phyloP scores from a whole-genome alignment of 2,329 filamentous ascomycete species.

The Thielaviopsis euricoi region DNA sequence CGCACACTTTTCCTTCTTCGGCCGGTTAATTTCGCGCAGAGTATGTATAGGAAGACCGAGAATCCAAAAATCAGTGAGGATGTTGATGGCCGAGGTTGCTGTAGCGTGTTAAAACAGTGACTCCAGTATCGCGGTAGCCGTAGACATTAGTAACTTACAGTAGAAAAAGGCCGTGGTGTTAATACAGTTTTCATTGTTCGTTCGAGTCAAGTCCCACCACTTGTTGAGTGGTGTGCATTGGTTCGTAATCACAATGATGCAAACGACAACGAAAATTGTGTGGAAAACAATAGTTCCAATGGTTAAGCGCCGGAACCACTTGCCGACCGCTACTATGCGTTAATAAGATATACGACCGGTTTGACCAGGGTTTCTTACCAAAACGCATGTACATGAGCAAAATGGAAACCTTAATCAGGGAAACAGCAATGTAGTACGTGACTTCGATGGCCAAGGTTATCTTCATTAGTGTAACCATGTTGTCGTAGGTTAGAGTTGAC shows the following conservation, averaged over 20 bases:
- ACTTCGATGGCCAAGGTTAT: constrained; percentile 22
- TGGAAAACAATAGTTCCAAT: constrained; percentile 23
- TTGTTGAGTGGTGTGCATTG: constrained; percentile 27
- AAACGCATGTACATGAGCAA: constrained; percentile 30
- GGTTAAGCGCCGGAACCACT: constrained; percentile 13
- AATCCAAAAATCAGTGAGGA: constrained; percentile 30
- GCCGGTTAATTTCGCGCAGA: constrained; percentile 29
- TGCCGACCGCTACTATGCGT: background rate
- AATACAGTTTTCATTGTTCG: constrained; percentile 22
- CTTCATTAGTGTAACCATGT: constrained; percentile 14
- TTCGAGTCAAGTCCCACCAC: constrained; percentile 23
- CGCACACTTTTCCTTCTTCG: constrained; percentile 31
- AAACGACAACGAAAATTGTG: constrained; percentile 24
- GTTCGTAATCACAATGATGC: constrained; percentile 22
- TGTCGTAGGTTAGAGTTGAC: constrained; percentile 12
- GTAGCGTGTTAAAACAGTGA: background rate
- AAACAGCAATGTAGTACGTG: constrained; percentile 25
- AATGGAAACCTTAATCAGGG: constrained; percentile 27
- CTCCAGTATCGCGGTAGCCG: background rate
- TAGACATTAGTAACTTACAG: constrained; percentile 16
- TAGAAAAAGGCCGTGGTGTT: constrained; percentile 26
- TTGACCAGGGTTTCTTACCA: constrained; percentile 16
- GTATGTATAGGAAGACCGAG: constrained; percentile 27
- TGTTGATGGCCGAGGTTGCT: constrained; percentile 28
- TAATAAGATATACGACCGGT: background rate